Base-by-base conservation (phyloP, 352 stramenopile genomes). In the Elongisporangium undulatum region DNA sequence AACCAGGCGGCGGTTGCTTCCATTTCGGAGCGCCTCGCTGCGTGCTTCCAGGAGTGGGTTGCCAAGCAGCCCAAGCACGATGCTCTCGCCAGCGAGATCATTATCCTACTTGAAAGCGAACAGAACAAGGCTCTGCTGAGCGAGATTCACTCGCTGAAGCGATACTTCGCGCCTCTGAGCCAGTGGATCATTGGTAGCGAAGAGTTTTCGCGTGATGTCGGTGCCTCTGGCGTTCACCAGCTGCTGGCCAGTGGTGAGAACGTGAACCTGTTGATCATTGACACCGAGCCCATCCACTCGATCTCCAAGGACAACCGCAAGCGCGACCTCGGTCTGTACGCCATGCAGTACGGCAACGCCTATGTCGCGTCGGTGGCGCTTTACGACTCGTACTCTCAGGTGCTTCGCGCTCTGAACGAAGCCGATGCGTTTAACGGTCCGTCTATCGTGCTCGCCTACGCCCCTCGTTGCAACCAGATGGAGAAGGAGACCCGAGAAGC, bases 331-430 rank as follows among this genome's bases (percentile, higher is more conserved):
- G 91, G 90, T 34, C 71, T 96, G 53, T 97, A 97, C 54, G 92
- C 93, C 17, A 97, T 97, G 91, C 90, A 94, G 62, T 97, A 97
- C 66, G 89, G 93, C 61, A 95, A 97, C 69, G 85, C 92, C 1
- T 97, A 97, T 67, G 89, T 97, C 50, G 91, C 91, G 6, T 97
- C 88, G 1, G 89, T 97, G 4, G 89, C 86, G 39, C 69, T 97
- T 15, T 95, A 97, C 75, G 85, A 91, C 67, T 91, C 80, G 64
- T 90, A 94, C 66, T 90, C 82, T 53, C 82, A 92, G 58, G 79
- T 96, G 49, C 74, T 97, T 51, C 82, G 90, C 50, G 86, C 90
- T n/a, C 69, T 97, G 53, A 89, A 96, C 62, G 90, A 98, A 69
- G 92, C 88, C 17, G 90, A 97, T 70, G 79, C 83, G 3, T 92